Conservation (phyloP, 2,329 filamentous ascomycete genomes). For the Aspergillus candidus region DNA sequence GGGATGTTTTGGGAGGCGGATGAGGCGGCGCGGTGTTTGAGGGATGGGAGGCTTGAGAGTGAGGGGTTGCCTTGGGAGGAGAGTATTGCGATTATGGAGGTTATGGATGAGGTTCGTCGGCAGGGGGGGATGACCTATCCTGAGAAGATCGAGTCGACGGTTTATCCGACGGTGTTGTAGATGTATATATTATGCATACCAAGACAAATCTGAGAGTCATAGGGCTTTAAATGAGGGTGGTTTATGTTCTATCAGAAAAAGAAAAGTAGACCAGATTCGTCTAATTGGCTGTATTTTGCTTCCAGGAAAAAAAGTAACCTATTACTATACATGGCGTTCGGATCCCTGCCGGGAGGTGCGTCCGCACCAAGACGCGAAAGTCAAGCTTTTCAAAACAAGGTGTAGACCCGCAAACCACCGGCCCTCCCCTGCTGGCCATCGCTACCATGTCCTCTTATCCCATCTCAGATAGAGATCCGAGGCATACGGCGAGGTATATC, state of each 20-base stretch:
- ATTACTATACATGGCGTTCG: conserved; percentile 29
- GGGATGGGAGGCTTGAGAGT: conserved; percentile 73
- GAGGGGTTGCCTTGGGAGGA: conserved; percentile 64
- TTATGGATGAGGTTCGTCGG: conserved; percentile 63
- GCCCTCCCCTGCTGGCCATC: no score
- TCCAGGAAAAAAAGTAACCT: conserved; percentile 12
- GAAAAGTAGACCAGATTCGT: no score
- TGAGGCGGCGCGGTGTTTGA: conserved; percentile 66
- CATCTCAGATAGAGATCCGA: not conserved
- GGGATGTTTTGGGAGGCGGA: conserved; percentile 90
- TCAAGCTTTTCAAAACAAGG: conserved; percentile 6
- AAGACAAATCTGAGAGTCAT: no score
- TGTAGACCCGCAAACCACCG: no score
- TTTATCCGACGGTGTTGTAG: conserved; percentile 46
- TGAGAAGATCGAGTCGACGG: conserved; percentile 57
- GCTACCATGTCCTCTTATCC: no score
- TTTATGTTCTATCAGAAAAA: no score
- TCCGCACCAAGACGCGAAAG: conserved; percentile 13
- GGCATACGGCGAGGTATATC: no score
- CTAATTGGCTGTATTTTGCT: not conserved
- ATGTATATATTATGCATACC: no score
- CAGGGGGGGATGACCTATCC: conserved; percentile 60
- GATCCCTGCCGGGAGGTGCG: conserved; percentile 12
- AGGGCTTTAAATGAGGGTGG: no score
- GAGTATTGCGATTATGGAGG: conserved; percentile 79